Evolutionary conservation across 2,329 filamentous ascomycete genomes (phyloP).

Genomic region (Epichloe uncinata): DNA sequence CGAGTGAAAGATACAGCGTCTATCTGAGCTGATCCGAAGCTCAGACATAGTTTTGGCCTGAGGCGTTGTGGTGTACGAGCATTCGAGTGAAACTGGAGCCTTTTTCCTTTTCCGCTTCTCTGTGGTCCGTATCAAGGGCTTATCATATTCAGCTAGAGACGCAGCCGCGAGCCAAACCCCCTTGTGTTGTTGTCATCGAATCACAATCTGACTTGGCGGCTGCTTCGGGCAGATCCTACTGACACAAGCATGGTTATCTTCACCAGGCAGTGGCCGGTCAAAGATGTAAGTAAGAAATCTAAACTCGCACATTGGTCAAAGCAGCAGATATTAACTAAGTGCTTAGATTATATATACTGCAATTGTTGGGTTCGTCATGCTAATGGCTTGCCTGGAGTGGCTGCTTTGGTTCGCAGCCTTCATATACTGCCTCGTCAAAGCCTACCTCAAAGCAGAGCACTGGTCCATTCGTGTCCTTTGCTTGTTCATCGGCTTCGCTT

Average conservation of each 20-base stretch:
- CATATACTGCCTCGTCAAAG: slow-evolving; percentile 78
- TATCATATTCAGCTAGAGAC: background rate
- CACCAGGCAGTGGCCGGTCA: slow-evolving; percentile 36
- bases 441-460: slow-evolving; percentile 78
- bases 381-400: slow-evolving; percentile 83
- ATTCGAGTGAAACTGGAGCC: background rate
- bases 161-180: background rate
- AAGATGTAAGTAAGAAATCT: slow-evolving; percentile 21
- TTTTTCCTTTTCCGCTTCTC: background rate
- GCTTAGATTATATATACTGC: slow-evolving; percentile 69
- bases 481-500: slow-evolving; percentile 59
- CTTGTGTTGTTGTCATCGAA: background rate
- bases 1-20: background rate
- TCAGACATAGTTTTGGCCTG: background rate
- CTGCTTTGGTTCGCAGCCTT: slow-evolving; percentile 91
- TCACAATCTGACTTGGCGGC: background rate
- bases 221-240: background rate
- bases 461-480: slow-evolving; percentile 71
- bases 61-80: background rate
- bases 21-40: background rate
- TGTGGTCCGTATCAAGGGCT: background rate
- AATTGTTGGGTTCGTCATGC: slow-evolving; percentile 68
- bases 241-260: slow-evolving; percentile 24
- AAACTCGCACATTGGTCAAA: background rate
- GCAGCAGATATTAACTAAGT: background rate